Conservation (phyloP, 1,284 basidiomycete genomes). For the Golubevia sp. region DNA sequence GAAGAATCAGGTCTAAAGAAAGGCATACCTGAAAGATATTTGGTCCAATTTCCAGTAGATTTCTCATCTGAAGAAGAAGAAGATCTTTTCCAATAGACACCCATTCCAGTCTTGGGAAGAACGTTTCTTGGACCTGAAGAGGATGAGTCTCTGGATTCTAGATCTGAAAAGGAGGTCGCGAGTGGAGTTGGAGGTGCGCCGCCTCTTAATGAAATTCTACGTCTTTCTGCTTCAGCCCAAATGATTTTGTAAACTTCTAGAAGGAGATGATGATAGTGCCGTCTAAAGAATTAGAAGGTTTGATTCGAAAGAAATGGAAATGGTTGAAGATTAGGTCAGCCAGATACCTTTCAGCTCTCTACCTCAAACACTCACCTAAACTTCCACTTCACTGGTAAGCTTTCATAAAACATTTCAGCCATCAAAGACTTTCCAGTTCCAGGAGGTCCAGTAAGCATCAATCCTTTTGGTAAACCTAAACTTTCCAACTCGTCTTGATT, state of each 20-base stretch:
- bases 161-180: neutral
- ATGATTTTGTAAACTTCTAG: conserved; percentile 48
- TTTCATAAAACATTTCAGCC: conserved; percentile 44
- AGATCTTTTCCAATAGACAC: conserved; percentile 22
- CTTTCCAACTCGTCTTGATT: conserved; percentile 28
- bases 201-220: conserved; percentile 15
- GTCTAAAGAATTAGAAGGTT: no score
- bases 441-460: conserved; percentile 42
- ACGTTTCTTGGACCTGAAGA: no score
- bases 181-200: conserved; percentile 4
- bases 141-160: no score
- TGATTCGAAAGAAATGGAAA: no score
- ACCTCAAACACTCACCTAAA: no score
- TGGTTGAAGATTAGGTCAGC: no score
- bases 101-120: conserved; percentile 25
- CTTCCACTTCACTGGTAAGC: conserved; percentile 27
- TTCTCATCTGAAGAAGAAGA: conserved; percentile 7
- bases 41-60: conserved; percentile 13
- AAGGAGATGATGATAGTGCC: conserved; percentile 49
- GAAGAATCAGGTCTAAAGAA: conserved; percentile 41
- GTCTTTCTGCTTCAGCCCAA: conserved; percentile 44
- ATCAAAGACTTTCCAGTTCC: conserved; percentile 46
- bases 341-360: no score
- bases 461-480: conserved; percentile 35
- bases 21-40: conserved; percentile 30